These are phyloP conservation scores for Kodamaea neixiangensis DNA, from an alignment of 805 yeast species.

Conservation along the genomic window DNA sequence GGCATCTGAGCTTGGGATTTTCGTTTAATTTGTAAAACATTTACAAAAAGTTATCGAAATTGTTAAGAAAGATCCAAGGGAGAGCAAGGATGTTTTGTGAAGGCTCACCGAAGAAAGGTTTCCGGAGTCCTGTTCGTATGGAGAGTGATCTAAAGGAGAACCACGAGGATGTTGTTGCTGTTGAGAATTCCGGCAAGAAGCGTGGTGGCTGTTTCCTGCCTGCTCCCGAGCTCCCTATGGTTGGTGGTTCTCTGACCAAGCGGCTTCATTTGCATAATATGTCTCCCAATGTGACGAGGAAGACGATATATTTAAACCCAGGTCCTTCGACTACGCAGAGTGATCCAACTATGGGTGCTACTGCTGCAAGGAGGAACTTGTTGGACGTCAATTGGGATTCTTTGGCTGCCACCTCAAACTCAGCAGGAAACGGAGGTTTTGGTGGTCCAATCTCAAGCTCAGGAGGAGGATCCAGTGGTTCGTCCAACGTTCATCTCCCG, in stretches of 20 bases:
- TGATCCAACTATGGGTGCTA: conserved; percentile 2
- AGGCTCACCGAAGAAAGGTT: conserved; percentile 7
- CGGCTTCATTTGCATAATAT: conserved; percentile 32
- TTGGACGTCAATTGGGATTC: conserved; percentile 4
- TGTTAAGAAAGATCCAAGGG: neutral
- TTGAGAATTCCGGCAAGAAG: neutral
- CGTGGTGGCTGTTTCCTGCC: conserved; percentile 2
- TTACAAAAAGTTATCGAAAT: conserved; percentile 5
- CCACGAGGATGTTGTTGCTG: neutral
- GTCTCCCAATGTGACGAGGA: conserved; percentile 38
- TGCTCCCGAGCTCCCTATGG: neutral
- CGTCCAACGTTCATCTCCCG: conserved; percentile 6
- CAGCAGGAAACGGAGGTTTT: neutral
- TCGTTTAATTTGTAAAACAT: conserved; percentile 8
- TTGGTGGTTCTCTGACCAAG: conserved; percentile 22
- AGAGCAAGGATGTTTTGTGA: neutral
- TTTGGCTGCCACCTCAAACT: neutral
- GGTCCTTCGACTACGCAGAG: conserved; percentile 7
- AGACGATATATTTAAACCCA: conserved; percentile 24
- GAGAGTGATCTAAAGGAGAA: neutral
- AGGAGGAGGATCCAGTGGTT: no score
- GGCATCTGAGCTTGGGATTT: conserved; percentile 1
- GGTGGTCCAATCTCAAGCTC: neutral
- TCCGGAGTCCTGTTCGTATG: neutral
- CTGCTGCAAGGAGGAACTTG: conserved; percentile 4